Conservation (phyloP, 1,139 yeast species). For the Yamadazyma kanchanaburiensis region DNA sequence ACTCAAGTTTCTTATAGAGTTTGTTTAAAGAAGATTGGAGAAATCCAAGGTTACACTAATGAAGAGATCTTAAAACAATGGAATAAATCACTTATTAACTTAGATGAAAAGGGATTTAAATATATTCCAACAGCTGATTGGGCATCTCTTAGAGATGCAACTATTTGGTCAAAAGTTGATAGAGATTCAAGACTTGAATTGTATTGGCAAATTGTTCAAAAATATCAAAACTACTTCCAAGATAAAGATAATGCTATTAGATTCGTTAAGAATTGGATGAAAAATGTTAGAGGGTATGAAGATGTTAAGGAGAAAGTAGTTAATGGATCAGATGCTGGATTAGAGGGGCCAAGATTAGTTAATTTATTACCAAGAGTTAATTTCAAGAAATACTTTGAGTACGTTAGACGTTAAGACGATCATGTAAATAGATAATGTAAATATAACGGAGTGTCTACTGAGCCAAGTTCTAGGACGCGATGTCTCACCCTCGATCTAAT, state of each 20-base stretch:
- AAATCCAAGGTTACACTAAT: slow-evolving; percentile 49
- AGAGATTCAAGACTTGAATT: slow-evolving; percentile 45
- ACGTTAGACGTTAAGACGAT: background rate
- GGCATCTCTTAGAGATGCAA: slow-evolving; percentile 81
- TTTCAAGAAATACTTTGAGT: slow-evolving; percentile 17
- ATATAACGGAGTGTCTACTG: no score
- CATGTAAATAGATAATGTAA: slow-evolving; percentile 1
- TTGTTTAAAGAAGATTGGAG: slow-evolving; percentile 70
- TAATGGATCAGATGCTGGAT: slow-evolving; percentile 5
- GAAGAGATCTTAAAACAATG: slow-evolving; percentile 58
- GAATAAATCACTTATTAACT: slow-evolving; percentile 52
- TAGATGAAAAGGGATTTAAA: slow-evolving; percentile 52
- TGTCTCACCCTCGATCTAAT: no score
- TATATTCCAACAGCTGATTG: slow-evolving; percentile 83
- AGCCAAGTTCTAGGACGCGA: no score
- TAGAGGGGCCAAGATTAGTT: slow-evolving; percentile 24
- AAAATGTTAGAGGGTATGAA: slow-evolving; percentile 19
- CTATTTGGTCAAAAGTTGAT: slow-evolving; percentile 46
- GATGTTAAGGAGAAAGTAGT: slow-evolving; percentile 6
- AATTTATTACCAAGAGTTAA: slow-evolving; percentile 28
- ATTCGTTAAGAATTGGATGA: slow-evolving; percentile 34
- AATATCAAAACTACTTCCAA: slow-evolving; percentile 46
- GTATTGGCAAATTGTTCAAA: slow-evolving; percentile 56
- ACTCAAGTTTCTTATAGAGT: slow-evolving; percentile 77
- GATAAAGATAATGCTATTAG: slow-evolving; percentile 28